Evolutionary conservation across 164 flowering plant species (phyloP).

Genomic region (Macadamia tetraphylla): DNA sequence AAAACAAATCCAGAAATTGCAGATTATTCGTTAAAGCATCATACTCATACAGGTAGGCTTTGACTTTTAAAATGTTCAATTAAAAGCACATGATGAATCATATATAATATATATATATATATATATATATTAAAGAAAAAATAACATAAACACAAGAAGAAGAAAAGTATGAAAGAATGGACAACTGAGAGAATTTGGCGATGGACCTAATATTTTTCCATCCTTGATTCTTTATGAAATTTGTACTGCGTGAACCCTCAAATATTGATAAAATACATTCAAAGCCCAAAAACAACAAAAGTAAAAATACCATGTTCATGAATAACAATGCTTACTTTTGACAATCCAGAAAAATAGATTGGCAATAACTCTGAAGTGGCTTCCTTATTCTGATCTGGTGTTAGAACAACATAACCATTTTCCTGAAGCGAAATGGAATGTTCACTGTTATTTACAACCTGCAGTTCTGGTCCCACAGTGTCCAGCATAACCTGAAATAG

Average conservation of each 20-base stretch:
- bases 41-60: too few relatives aligned
- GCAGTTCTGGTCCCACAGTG: constrained; percentile 85
- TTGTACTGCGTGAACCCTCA: too few relatives aligned
- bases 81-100: too few relatives aligned
- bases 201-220: too few relatives aligned
- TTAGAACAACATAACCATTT: constrained; percentile 52
- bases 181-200: not conserved
- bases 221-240: not conserved
- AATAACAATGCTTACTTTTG: constrained; percentile 41
- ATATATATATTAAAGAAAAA: not conserved
- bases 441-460: constrained; percentile 68
- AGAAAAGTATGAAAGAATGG: not conserved
- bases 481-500: constrained; percentile 78
- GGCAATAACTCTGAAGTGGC: constrained; percentile 71
- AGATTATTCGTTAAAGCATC: too few relatives aligned
- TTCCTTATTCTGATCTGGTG: constrained; percentile 62
- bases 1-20: not conserved
- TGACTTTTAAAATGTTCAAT: too few relatives aligned
- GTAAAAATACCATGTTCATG: not conserved
- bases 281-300: not conserved
- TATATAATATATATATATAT: too few relatives aligned
- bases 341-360: constrained; percentile 64
- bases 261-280: not conserved
- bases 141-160: not conserved
- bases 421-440: constrained; percentile 52